Base-by-base conservation (phyloP, 495 filamentous ascomycete genomes). In the Aspergillus taichungensis region DNA sequence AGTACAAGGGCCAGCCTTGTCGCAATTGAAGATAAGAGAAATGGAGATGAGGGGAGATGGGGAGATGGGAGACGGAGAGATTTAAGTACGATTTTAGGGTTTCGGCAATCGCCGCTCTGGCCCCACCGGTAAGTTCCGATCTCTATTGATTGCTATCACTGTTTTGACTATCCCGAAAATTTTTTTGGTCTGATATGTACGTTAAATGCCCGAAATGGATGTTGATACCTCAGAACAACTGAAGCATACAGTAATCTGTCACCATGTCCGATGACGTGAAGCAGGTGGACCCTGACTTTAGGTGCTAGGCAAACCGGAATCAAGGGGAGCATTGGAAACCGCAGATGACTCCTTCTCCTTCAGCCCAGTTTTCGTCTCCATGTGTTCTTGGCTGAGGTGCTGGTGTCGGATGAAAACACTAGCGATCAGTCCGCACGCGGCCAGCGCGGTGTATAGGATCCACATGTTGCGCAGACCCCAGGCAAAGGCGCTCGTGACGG, bases 401-500 rank as follows among this genome's bases (percentile, higher is more conserved):
- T 57, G 49, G 45, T 73, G 71, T 36, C 66, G 60, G 43, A 86
- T 72, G 49, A 84, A 83, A 0, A 54, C 43, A 40, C 74, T 76
- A 6, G 67, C 71, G 5, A 80, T 43, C 7, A 84, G 40, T 2
- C 72, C 73, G 43, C 69, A 37, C 7, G 56, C 75, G 11, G 71
- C 63, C 45, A 80, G 55, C 51, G 64, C 70, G 6, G 78, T 78
- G 52, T 78, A 81, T 37, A 78, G 37, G 29, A 82, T 79, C 76
- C 75, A 82, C 53, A 85, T 72, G 46, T 82, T 79, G 42, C 71
- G 59, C 45, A 82, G 56, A 49, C 78, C 81, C 68, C 68, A 72
- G 11, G 79, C 69, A 59, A 77, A 85, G 0, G 77, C 78, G 33
- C 73, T 59, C 44, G 69, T 61, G 3, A 81, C 69, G 8, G 67